Conservation (phyloP, 192 early-diverging fungal species). For the Linnemannia zychae region DNA sequence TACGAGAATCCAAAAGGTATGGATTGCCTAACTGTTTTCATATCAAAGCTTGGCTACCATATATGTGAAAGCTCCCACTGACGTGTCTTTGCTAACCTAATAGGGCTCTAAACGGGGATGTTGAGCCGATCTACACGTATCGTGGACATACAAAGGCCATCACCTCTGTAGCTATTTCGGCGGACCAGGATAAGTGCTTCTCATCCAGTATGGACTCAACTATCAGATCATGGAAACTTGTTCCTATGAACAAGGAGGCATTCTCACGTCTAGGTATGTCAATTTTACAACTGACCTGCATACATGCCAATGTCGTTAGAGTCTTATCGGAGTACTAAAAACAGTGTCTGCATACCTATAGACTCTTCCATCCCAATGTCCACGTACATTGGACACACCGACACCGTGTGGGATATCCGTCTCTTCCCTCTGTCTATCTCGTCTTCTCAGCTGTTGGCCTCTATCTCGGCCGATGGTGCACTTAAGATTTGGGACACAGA, state of each 20-base stretch:
- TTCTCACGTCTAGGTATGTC: constrained; percentile 68
- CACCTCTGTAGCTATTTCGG: constrained; percentile 73
- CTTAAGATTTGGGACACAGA: constrained; percentile 86
- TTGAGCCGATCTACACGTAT: constrained; percentile 80
- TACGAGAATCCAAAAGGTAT: constrained; percentile 49
- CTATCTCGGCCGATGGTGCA: constrained; percentile 85
- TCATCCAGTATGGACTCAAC: constrained; percentile 85
- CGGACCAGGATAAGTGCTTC: constrained; percentile 71
- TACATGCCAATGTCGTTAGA: neutral
- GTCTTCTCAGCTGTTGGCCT: constrained; percentile 69
- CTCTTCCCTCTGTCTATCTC: constrained; percentile 69
- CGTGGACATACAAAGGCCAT: constrained; percentile 83
- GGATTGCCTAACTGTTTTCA: neutral
- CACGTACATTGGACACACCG: constrained; percentile 85
- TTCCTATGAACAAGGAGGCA: constrained; percentile 62
- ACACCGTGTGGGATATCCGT: constrained; percentile 88
- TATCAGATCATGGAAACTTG: constrained; percentile 78
- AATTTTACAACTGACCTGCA: neutral
- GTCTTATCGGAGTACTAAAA: neutral
- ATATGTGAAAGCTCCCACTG: neutral
- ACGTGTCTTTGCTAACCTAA: neutral
- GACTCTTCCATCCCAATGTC: constrained; percentile 67
- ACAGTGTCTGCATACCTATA: constrained; percentile 15
- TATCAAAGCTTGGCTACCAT: neutral
- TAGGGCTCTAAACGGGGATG: constrained; percentile 60